Evolutionary conservation across 2,329 filamentous ascomycete genomes (phyloP).

Genomic region (Coniella vitis): DNA sequence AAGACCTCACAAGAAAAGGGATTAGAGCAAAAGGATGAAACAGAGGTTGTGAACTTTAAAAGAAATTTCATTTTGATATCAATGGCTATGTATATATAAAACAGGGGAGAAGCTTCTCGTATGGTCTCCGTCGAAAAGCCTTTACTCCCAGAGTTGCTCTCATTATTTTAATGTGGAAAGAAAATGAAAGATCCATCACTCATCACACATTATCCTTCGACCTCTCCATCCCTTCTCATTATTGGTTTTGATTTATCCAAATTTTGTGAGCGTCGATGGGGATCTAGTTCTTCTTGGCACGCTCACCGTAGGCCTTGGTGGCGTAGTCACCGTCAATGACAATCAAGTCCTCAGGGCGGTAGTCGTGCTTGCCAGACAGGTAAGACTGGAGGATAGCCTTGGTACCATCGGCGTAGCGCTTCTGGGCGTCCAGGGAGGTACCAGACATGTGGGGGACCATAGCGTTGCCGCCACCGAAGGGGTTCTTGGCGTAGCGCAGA

Average conservation of each 20-base stretch:
- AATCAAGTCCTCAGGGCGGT: slow-evolving; percentile 84
- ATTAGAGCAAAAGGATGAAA: too few relatives aligned
- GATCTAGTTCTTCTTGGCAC: slow-evolving; percentile 37
- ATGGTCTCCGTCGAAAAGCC: not conserved
- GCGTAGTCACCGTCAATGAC: slow-evolving; percentile 86
- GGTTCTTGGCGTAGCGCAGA: slow-evolving; percentile 87
- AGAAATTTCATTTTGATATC: not conserved
- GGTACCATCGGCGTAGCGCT: slow-evolving; percentile 78
- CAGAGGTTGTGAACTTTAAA: not conserved
- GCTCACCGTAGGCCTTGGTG: slow-evolving; percentile 86
- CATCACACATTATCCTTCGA: not conserved
- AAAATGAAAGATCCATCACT: not conserved
- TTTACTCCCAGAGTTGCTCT: too few relatives aligned
- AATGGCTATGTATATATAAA: not conserved
- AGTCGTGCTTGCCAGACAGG: slow-evolving; percentile 81
- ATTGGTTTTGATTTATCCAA: not conserved
- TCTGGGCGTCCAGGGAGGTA: slow-evolving; percentile 96
- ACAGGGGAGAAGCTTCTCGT: not conserved
- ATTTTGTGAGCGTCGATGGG: too few relatives aligned
- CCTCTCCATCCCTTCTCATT: not conserved
- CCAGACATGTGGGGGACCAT: slow-evolving; percentile 99
- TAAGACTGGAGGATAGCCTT: slow-evolving; percentile 91
- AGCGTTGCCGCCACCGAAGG: slow-evolving; percentile 94
- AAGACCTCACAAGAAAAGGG: too few relatives aligned
- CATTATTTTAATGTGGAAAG: too few relatives aligned